phyloP scores from a whole-genome alignment of 768 basidiomycete genomes.

The Lactifluus echinatus region DNA sequence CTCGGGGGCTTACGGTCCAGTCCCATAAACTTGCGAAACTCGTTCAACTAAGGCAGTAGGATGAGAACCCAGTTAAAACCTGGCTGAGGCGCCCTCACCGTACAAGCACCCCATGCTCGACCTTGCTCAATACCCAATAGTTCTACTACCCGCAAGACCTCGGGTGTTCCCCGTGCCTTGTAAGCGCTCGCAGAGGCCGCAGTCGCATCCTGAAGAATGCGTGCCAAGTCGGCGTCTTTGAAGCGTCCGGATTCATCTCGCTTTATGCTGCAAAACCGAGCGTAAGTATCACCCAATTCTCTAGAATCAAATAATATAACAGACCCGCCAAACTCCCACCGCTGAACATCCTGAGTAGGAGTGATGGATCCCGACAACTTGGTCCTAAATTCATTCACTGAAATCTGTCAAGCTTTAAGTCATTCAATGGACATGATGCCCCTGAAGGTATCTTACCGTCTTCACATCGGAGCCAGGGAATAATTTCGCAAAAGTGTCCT shows the following conservation, averaged over 20 bases:
- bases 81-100: conserved; percentile 33
- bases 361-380: conserved; percentile 25
- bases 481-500: not conserved
- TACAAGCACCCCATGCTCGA: conserved; percentile 64
- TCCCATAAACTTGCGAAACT: conserved; percentile 49
- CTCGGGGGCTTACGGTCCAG: conserved; percentile 42
- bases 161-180: conserved; percentile 60
- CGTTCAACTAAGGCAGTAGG: conserved; percentile 17
- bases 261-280: conserved; percentile 20
- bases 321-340: conserved; percentile 25
- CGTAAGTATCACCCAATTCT: not conserved
- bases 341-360: conserved; percentile 22
- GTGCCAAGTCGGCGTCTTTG: conserved; percentile 52
- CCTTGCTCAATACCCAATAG: conserved; percentile 60
- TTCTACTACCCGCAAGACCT: conserved; percentile 57
- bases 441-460: not conserved
- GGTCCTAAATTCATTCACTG: conserved; percentile 23
- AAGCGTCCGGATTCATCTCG: conserved; percentile 38
- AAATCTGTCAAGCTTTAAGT: conserved; percentile 23
- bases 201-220: conserved; percentile 54
- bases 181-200: conserved; percentile 52
- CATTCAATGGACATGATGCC: not conserved
- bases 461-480: not conserved
- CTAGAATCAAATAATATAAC: not conserved
- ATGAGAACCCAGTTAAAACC: not conserved